Base-by-base conservation (phyloP, 345 rosid species). In the Brassica juncea region DNA sequence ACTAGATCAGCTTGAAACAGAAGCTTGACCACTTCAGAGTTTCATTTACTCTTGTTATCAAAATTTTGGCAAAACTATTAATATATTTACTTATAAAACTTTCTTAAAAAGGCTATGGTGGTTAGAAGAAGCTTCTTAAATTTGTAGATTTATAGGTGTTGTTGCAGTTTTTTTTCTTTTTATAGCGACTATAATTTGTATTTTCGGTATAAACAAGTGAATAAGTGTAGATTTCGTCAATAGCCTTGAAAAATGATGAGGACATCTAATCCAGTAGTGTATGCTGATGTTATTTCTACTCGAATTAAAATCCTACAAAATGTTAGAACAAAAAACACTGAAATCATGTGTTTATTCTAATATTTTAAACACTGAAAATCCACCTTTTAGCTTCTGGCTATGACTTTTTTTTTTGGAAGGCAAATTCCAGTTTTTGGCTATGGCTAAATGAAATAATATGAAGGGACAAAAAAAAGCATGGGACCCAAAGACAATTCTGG, bases 1-100 rank as follows among this genome's bases (percentile, higher is more conserved):
- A 73, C 74, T 66, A 42, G 4, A 44, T 60, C 74, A 77, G 70
- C 57, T 70, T 60, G 54, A 2, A 68, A 4, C 66, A 66, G 66
- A 55, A 75, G 55, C 58, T 67, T 3, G 2, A 25, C 4, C 59
- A 30, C 9, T 58, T n/a, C 21, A 21, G 62, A 21, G 62, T 58
- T 58, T 58, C 31, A 16, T 30, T 16, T 67, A 21, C 66, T 61
- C 66, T 61, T n/a, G 6, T 49, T 58, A 23, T 9, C 30, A 21
- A 58, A 9, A 8, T 8, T 58, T 21, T 3, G 14, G 6, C 14
- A 23, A 5, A 47, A 47, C 6, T 9, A 9, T 23, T 21, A 21
- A 5, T 52, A 1, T 15, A 2, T 58, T 8, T 21, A 21, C 5
- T 58, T 23, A 58, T 8, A 19, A 8, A 8, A 57, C 3, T 8